Percentiles rank a stretch among this genome's conserved stretches.
Conservation (phyloP, 2,329 filamentous ascomycete genomes). For the Neonectria coccinea region DNA sequence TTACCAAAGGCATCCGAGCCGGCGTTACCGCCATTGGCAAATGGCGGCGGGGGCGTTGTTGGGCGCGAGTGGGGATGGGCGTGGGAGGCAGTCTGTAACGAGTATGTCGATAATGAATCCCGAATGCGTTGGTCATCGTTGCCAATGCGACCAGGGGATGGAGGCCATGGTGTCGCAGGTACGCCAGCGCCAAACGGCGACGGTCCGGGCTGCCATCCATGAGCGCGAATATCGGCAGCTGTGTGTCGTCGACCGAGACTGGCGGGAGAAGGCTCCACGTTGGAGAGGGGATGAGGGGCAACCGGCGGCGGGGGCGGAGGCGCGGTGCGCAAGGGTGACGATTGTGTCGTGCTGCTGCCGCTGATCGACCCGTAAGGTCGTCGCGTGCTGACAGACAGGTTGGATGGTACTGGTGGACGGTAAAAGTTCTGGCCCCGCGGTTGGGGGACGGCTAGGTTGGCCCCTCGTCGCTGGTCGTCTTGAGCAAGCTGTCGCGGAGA, state of each 20-base stretch:
- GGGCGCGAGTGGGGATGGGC: constrained; percentile 62
- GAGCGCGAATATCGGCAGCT: constrained; percentile 92
- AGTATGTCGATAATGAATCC: constrained; percentile 68
- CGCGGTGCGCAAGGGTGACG: constrained; percentile 79
- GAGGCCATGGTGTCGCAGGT: constrained; percentile 64
- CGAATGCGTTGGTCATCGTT: constrained; percentile 67
- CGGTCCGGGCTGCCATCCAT: constrained; percentile 76
- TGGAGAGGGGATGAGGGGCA: constrained; percentile 74
- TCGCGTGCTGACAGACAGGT: constrained; percentile 79
- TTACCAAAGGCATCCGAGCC: constrained; percentile 61
- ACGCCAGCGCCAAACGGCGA: constrained; percentile 74
- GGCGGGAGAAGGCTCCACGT: constrained; percentile 71
- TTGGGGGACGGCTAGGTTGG: constrained; percentile 73
- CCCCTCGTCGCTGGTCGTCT: constrained; percentile 83
- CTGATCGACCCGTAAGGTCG: constrained; percentile 91
- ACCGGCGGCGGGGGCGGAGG: constrained; percentile 72
- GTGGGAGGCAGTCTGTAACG: constrained; percentile 59
- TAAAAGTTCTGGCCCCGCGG: constrained; percentile 72
- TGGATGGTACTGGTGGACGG: constrained; percentile 83
- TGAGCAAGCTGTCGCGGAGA: constrained; percentile 89
- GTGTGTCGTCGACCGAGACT: constrained; percentile 89
- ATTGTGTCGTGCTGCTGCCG: constrained; percentile 70
- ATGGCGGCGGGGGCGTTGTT: constrained; percentile 65
- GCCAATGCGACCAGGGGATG: constrained; percentile 63
- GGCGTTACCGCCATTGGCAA: constrained; percentile 57